Percentiles rank a stretch among this genome's conserved stretches.
Evolutionary conservation across 2,329 filamentous ascomycete genomes (phyloP).

Genomic region (Claviceps spartinae): DNA sequence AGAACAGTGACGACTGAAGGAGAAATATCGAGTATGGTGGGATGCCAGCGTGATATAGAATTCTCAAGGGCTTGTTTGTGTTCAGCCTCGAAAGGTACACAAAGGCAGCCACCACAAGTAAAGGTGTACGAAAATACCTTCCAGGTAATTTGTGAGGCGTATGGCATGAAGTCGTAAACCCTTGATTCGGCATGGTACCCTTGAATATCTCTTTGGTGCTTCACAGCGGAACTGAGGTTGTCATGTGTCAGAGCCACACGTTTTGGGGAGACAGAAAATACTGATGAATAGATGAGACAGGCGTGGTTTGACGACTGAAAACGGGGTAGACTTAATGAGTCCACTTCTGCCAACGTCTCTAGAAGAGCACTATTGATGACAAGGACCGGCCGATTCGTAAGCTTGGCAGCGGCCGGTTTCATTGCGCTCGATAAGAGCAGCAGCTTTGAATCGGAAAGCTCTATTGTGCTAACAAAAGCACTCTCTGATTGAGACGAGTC

Average conservation of each 20-base stretch:
- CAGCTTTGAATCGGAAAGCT: background rate
- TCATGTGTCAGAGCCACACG: conserved; percentile 1
- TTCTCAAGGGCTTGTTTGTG: background rate
- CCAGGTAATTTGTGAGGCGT: background rate
- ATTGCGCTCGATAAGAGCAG: background rate
- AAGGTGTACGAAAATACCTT: background rate
- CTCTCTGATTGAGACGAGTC: background rate
- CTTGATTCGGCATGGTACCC: conserved; percentile 3
- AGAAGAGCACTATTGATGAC: background rate
- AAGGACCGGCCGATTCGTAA: background rate
- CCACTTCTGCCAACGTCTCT: background rate
- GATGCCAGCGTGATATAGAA: background rate
- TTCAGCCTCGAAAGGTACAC: background rate
- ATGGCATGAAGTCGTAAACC: conserved; percentile 6
- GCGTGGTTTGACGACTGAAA: background rate
- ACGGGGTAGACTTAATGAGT: background rate
- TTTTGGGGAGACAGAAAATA: background rate
- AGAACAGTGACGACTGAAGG: background rate
- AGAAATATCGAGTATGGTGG: conserved; percentile 1
- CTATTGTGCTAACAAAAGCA: background rate
- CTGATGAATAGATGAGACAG: background rate
- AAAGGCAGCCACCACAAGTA: conserved; percentile 1
- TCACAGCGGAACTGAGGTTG: conserved; percentile 1
- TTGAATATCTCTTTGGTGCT: conserved; percentile 1
- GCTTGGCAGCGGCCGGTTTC: background rate